Conservation (phyloP, 352 stramenopile genomes). For the Globisporangium camurandrum region DNA sequence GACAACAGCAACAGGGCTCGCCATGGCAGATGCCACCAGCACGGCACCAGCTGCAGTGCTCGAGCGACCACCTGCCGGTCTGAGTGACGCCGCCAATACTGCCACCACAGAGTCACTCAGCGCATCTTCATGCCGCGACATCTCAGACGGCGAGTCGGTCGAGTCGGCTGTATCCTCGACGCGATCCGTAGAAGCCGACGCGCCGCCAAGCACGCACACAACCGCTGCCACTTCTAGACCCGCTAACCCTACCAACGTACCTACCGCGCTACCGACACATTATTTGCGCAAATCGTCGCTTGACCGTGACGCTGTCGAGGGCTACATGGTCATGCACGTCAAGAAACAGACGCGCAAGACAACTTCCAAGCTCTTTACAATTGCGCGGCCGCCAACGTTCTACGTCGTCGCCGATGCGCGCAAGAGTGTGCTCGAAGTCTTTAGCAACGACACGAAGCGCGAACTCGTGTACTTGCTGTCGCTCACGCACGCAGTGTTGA, state of each 20-base stretch:
- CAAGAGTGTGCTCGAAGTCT: slow-evolving; percentile 56
- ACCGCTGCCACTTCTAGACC: neutral
- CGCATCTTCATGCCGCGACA: neutral
- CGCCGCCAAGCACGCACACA: neutral
- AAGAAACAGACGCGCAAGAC: slow-evolving; percentile 57
- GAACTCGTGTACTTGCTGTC: slow-evolving; percentile 61
- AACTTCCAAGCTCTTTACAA: slow-evolving; percentile 44
- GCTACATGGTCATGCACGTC: slow-evolving; percentile 51
- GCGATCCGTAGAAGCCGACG: neutral
- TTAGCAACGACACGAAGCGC: slow-evolving; percentile 42
- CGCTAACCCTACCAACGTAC: neutral
- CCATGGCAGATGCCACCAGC: too few species aligned
- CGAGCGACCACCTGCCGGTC: neutral
- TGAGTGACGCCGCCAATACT: too few species aligned
- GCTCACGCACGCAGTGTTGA: slow-evolving; percentile 39
- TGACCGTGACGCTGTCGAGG: slow-evolving; percentile 35
- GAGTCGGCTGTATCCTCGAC: neutral
- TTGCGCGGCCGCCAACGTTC: slow-evolving; percentile 28
- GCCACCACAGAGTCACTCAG: too few species aligned
- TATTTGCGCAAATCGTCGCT: slow-evolving; percentile 20
- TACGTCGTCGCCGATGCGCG: slow-evolving; percentile 44
- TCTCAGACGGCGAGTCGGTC: neutral
- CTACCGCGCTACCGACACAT: neutral
- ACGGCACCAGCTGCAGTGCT: neutral
- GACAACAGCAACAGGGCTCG: too few species aligned